A percentile compares a stretch with the other conserved stretches of the same genome.
Conservation (phyloP, 306 rosid species). For the Vigna radiata region DNA sequence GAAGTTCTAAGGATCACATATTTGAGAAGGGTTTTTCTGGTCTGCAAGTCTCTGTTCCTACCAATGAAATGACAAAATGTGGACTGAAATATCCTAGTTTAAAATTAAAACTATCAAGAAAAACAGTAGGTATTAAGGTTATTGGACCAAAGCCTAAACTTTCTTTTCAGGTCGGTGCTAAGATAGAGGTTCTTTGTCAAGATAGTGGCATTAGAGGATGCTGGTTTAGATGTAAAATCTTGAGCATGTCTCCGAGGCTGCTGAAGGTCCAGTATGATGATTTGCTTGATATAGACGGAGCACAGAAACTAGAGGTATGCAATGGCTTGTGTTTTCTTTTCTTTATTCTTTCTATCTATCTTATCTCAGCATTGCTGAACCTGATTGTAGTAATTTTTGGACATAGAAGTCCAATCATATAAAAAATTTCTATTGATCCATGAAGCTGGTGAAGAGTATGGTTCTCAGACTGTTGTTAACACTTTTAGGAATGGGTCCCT, state of each 20-base stretch:
- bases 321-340: slow-evolving; percentile 25
- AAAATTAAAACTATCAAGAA: slow-evolving; percentile 64
- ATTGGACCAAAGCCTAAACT: slow-evolving; percentile 45
- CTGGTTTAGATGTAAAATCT: slow-evolving; percentile 85
- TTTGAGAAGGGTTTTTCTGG: slow-evolving; percentile 51
- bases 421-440: slow-evolving; percentile 11
- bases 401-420: slow-evolving; percentile 11
- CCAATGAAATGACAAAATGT: slow-evolving; percentile 44
- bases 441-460: slow-evolving; percentile 37
- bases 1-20: slow-evolving; percentile 50
- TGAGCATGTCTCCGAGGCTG: slow-evolving; percentile 55
- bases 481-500: slow-evolving; percentile 79
- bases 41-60: slow-evolving; percentile 40
- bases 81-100: slow-evolving; percentile 62
- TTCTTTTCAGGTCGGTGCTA: slow-evolving; percentile 61
- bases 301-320: slow-evolving; percentile 66
- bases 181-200: slow-evolving; percentile 76
- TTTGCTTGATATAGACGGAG: slow-evolving; percentile 62
- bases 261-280: slow-evolving; percentile 75
- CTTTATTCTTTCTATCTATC: neutral
- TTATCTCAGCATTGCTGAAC: neutral
- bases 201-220: slow-evolving; percentile 92
- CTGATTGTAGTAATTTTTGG: slow-evolving; percentile 25
- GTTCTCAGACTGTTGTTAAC: slow-evolving; percentile 38
- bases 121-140: slow-evolving; percentile 52